Evolutionary conservation across 768 basidiomycete genomes (phyloP).

Genomic region (Termitomyces sp.): DNA sequence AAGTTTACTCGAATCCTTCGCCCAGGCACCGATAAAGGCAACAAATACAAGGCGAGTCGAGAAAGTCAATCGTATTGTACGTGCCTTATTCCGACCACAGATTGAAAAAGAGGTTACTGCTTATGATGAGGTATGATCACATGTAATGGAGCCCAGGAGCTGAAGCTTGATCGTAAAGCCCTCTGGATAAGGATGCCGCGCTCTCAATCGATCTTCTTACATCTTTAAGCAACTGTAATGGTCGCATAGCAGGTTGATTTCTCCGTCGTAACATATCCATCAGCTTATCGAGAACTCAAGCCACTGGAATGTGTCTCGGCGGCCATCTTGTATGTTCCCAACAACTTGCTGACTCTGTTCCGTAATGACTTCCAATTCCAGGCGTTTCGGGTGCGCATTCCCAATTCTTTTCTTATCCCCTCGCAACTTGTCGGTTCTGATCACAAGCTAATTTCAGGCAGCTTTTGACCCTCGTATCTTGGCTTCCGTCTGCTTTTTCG

Average conservation of each 20-base stretch:
- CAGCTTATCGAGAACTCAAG: slow-evolving; percentile 23
- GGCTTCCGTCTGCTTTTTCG: slow-evolving; percentile 89
- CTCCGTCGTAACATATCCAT: not conserved
- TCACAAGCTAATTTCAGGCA: slow-evolving; percentile 40
- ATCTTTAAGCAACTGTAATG: slow-evolving; percentile 79
- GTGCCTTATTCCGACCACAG: slow-evolving; percentile 32
- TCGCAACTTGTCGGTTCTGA: not conserved
- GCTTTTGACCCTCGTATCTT: slow-evolving; percentile 84
- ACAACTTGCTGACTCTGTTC: not conserved
- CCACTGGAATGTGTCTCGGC: slow-evolving; percentile 89
- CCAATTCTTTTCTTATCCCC: not conserved
- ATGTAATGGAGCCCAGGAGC: not conserved
- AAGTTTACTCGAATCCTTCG: not conserved
- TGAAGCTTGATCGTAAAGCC: not conserved
- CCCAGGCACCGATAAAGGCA: slow-evolving; percentile 83
- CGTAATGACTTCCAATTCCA: slow-evolving; percentile 12
- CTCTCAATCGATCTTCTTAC: slow-evolving; percentile 70
- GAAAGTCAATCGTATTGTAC: not conserved
- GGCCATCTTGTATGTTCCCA: slow-evolving; percentile 64
- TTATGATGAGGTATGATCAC: slow-evolving; percentile 69
- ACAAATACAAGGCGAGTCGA: slow-evolving; percentile 71
- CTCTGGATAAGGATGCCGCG: slow-evolving; percentile 58
- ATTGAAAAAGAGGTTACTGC: slow-evolving; percentile 83
- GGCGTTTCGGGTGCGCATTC: slow-evolving; percentile 32
- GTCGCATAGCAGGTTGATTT: slow-evolving; percentile 71